These are phyloP conservation scores for Kluyveromyces starmeri DNA, from an alignment of 805 yeast species.

Conservation along the genomic window DNA sequence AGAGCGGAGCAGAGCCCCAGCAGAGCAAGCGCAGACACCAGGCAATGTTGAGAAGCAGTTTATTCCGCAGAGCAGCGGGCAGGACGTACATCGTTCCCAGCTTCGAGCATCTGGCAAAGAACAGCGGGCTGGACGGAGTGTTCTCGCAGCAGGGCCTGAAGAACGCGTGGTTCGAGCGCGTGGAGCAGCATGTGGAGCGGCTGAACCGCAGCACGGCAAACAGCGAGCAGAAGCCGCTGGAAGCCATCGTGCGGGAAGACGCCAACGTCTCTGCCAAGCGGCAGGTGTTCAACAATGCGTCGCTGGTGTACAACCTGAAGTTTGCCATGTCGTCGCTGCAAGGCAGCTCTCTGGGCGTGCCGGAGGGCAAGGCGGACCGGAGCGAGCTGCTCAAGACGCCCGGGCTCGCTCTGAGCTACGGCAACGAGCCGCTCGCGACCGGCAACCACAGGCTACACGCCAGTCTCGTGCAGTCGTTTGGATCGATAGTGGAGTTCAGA, in stretches of 20 bases:
- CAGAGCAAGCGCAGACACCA: no score
- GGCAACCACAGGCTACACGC: conserved; percentile 30
- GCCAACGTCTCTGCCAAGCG: conserved; percentile 26
- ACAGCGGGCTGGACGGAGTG: conserved; percentile 40
- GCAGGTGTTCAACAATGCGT: conserved; percentile 32
- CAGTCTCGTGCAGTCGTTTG: conserved; percentile 57
- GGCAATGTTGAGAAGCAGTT: conserved; percentile 5
- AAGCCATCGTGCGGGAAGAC: conserved; percentile 20
- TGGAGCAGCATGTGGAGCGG: conserved; percentile 30
- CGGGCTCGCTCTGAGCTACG: conserved; percentile 18
- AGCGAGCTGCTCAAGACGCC: conserved; percentile 40
- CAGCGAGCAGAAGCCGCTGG: conserved; percentile 19
- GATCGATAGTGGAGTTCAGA: conserved; percentile 67
- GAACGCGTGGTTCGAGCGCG: conserved; percentile 43
- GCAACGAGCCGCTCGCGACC: conserved; percentile 28
- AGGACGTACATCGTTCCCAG: conserved; percentile 17
- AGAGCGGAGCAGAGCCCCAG: no score
- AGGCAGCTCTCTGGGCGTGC: conserved; percentile 13
- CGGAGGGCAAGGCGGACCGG: conserved; percentile 13
- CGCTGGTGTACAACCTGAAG: conserved; percentile 31
- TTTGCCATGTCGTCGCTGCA: conserved; percentile 32
- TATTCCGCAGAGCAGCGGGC: conserved; percentile 4
- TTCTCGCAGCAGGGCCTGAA: conserved; percentile 39
- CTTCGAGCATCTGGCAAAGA: conserved; percentile 19
- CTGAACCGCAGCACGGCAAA: conserved; percentile 31